A percentile compares a stretch with the other conserved stretches of the same genome.
Conservation (phyloP, 2,329 filamentous ascomycete species). For the Delphinella strobiligena region DNA sequence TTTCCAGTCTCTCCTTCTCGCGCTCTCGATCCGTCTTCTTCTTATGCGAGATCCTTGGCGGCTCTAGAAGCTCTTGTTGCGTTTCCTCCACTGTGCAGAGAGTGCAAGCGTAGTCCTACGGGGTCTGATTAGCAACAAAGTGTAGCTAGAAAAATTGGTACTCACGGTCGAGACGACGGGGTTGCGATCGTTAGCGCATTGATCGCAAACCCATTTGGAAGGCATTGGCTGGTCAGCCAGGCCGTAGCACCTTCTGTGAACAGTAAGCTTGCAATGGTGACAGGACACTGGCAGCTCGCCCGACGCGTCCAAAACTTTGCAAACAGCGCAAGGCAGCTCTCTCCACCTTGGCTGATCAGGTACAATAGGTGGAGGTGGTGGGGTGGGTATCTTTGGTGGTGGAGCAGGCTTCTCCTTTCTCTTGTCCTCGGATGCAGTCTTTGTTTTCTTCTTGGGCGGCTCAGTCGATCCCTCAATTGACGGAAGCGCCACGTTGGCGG, state of each 20-base stretch:
- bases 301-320: slow-evolving; percentile 58
- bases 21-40: slow-evolving; percentile 91
- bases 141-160: neutral
- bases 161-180: slow-evolving; percentile 78
- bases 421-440: slow-evolving; percentile 33
- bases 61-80: slow-evolving; percentile 72
- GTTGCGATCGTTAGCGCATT: slow-evolving; percentile 87
- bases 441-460: slow-evolving; percentile 47
- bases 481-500: slow-evolving; percentile 10
- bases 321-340: slow-evolving; percentile 74
- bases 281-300: slow-evolving; percentile 68
- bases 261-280: slow-evolving; percentile 77
- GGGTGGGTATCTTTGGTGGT: slow-evolving; percentile 38
- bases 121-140: slow-evolving; percentile 13
- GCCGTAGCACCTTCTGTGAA: slow-evolving; percentile 91
- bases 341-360: slow-evolving; percentile 71
- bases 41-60: slow-evolving; percentile 63
- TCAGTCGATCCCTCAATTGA: slow-evolving; percentile 26
- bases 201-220: slow-evolving; percentile 88
- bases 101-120: slow-evolving; percentile 80
- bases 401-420: slow-evolving; percentile 47
- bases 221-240: slow-evolving; percentile 45
- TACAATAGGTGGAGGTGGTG: slow-evolving; percentile 50
- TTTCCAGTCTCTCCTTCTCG: slow-evolving; percentile 76
- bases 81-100: slow-evolving; percentile 76